Base-by-base conservation (phyloP, 75 land plant genomes). In the Adiantum capillusveneris region DNA sequence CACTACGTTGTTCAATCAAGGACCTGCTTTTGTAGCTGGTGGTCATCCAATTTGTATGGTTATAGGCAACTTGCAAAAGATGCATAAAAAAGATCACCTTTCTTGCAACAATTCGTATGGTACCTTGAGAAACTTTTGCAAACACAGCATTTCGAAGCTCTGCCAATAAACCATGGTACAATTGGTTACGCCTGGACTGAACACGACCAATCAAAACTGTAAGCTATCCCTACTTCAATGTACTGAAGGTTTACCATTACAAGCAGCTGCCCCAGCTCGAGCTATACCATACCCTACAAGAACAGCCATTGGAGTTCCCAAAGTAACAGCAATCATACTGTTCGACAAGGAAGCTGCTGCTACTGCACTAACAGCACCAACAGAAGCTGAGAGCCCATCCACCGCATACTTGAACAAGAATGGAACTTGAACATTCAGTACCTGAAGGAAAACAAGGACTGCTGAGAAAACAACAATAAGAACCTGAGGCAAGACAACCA, bases 371-470 rank as follows among this genome's bases (percentile, higher is more conserved):
- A 9, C 37, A 34, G 37, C 37, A 34, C 37, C 90, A 21, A 75
- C 49, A 14, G 80, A 66, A 14, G 74, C 68, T 0, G 98, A 73
- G 22, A 95, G 65, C 74, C 78, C 81, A 76, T 95, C 99, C 34
- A 95, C 82, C 43, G 96, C 96, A 73, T 84, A 84, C 73, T 95
- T 95, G 83, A 95, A 95, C 54, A 95, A 53, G 44, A 90, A 89
- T 11, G 99, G 99, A 21, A 95, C 92, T 76, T 90, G 96, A 45
- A 95, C 99, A 80, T 95, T 95, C 52, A 95, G 55, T 58, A 95
- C 95, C 97, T 92, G 68, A 31, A 73, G 39, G 11, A 16, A 31
- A 0, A 29, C 22, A 51, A 18, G 50, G 17, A n/a, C n/a, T n/a
- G n/a, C n/a, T n/a, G n/a, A n/a, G n/a, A n/a, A n/a, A n/a, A n/a